Conservation (phyloP, 225 moss, liverwort and hornwort species). For the Lunularia cruciata region DNA sequence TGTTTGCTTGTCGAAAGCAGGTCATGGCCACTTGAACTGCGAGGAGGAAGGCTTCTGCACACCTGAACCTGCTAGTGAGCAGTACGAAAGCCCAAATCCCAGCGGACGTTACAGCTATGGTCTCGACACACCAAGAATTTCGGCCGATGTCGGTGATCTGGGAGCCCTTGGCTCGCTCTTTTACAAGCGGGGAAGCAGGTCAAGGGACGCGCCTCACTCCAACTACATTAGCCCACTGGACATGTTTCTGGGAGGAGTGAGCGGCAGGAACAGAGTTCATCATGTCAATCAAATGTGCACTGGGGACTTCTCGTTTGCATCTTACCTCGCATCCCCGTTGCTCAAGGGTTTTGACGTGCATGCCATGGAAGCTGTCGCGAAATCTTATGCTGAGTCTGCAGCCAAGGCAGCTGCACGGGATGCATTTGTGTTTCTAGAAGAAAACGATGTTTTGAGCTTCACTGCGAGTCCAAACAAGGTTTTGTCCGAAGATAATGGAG, state of each 20-base stretch:
- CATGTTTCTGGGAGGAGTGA: conserved; percentile 56
- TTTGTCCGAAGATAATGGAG: conserved; percentile 23
- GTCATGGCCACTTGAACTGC: conserved; percentile 25
- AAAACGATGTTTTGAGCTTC: conserved; percentile 48
- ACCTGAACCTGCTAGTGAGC: conserved; percentile 52
- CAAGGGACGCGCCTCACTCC: conserved; percentile 13
- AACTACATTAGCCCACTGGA: conserved; percentile 45
- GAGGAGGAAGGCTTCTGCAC: conserved; percentile 52
- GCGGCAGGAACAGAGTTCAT: conserved; percentile 40
- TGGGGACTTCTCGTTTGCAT: conserved; percentile 55
- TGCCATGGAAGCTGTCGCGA: conserved; percentile 69
- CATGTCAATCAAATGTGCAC: conserved; percentile 56
- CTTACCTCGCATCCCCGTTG: conserved; percentile 63
- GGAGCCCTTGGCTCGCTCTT: conserved; percentile 61
- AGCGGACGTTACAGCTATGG: conserved; percentile 59
- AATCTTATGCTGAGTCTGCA: conserved; percentile 63
- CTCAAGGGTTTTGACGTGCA: conserved; percentile 65
- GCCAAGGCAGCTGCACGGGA: conserved; percentile 79
- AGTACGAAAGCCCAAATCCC: conserved; percentile 37
- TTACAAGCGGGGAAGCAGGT: conserved; percentile 48
- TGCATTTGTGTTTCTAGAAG: conserved; percentile 63
- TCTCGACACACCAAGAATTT: conserved; percentile 60
- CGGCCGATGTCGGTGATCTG: conserved; percentile 68
- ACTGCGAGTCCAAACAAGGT: conserved; percentile 3
- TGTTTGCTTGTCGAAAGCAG: conserved; percentile 59